Evolutionary conservation across 768 basidiomycete species (phyloP), one percentile per base, ranked within the genome.

Genomic region (Collybia nuda): DNA sequence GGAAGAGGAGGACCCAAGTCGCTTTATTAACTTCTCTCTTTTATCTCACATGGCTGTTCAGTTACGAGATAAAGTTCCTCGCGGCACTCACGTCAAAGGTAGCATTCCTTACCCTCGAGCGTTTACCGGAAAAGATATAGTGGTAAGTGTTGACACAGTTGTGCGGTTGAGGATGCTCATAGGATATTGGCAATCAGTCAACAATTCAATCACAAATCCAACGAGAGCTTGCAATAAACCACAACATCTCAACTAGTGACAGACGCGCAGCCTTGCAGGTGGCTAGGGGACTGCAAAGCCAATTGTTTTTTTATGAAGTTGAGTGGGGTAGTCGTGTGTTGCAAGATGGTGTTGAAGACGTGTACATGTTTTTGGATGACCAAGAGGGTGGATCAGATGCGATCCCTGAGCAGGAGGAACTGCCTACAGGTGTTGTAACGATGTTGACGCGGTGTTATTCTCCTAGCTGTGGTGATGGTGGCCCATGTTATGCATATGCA

Each of bases 271-370:
- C 95, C 3, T 71, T 97, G 23, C 85, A 89, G 63, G 86, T 96
- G 32, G 97, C 93, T 3, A 85, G 93, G 35, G 91, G 90, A 50
- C 75, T 98, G 32, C 94, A 98, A 62, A 86, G 82, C 51, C 93
- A 96, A 64, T 78, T 98, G 4, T 98, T 93, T 76, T 95, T 97
- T 67, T 92, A 93, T 62, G 96, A 98, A 65, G 94, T 98, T 6
- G 94, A 98, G 63, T 96, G 94, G 91, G 92, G 89, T 24, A 84
- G 85, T 44, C 82, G 85, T 17, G 76, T 85, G 1, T 69, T 97
- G 48, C 83, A 88, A 49, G 93, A 95, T 61, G 86, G 89, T 2
- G 89, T 95, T 3, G 93, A 95, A 60, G 92, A 95, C 54, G 93
- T 97, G 5, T 97, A 90, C 70, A 90, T 88, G 77, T 96, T 97